Base-by-base conservation (phyloP, 2,329 filamentous ascomycete genomes). In the Paecilomyces niveus region DNA sequence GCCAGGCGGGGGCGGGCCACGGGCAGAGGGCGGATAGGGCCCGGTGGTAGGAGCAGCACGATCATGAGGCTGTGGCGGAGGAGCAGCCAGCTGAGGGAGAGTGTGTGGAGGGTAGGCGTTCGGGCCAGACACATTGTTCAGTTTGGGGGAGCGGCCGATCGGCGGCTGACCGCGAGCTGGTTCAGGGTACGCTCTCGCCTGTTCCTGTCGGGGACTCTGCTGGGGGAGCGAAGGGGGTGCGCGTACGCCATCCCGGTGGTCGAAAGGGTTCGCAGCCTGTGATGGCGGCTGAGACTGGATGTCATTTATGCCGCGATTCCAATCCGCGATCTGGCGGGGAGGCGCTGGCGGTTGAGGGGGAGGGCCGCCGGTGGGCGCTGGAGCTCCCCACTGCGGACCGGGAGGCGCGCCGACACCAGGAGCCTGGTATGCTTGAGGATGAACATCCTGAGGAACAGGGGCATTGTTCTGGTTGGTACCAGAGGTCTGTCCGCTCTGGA, bases 381-480 rank as follows among this genome's bases (percentile, higher is more conserved):
- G 89, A 59, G 87, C 89, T 62, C 89, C 90, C 93, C 93, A 97
- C 72, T 95, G 89, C 63, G 92, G 92, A 55, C 88, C 89, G 56
- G 90, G 90, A 59, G 91, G 91, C 10, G 89, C 90, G 64, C 89
- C 89, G 57, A 94, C 88, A 50, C 89, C 89, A 54, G 87, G 85
- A 57, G 87, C 85, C 74, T 96, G 92, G 69, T 97, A 97, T 6
- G 92, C 90, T 70, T 96, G 91, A 54, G 93, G 93, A 72, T 97
- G 92, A 22, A 97, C 92, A 74, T 99, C 94, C 69, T 96, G 93
- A 7, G 94, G 93, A 67, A 94, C 67, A 56, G 74, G 67, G 52
- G 72, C 85, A 65, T 82, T 87, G 65, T 83, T 87, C 68, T 88
- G 89, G 61, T 88, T 85, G 45, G 84, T 66, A 82, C 66, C 88